These are phyloP conservation scores for Coniochaeta hoffmannii DNA, from an alignment of 2,329 filamentous ascomycete species.

Conservation along the genomic window DNA sequence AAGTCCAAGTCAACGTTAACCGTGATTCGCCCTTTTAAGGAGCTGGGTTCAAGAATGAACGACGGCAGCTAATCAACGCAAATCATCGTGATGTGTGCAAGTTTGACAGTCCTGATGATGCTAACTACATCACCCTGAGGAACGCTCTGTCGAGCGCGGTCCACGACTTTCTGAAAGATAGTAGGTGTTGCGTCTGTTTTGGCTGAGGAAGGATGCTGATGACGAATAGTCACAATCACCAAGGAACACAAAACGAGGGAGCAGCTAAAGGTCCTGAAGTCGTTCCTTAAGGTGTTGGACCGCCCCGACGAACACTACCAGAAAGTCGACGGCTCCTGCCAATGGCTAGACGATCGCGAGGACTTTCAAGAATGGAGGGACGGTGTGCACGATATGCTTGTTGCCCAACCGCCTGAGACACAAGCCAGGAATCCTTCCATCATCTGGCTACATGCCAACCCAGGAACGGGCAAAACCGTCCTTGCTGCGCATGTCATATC, in stretches of 20 bases:
- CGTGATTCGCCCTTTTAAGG: constrained; percentile 1
- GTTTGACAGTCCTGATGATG: constrained; percentile 18
- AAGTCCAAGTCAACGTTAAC: not conserved
- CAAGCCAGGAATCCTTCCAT: constrained; percentile 7
- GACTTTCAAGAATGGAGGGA: constrained; percentile 19
- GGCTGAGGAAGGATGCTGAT: not conserved
- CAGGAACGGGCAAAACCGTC: constrained; percentile 12
- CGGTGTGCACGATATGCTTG: not conserved
- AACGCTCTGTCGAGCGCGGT: constrained; percentile 15
- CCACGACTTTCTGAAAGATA: constrained; percentile 11
- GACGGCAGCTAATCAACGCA: constrained; percentile 17
- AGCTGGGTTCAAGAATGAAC: constrained; percentile 15
- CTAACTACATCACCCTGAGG: constrained; percentile 17
- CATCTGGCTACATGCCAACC: constrained; percentile 19
- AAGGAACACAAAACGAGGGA: constrained; percentile 6
- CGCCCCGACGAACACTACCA: constrained; percentile 18
- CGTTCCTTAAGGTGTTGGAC: constrained; percentile 12
- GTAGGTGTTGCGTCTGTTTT: constrained; percentile 4
- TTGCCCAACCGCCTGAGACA: not conserved
- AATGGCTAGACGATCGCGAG: constrained; percentile 21
- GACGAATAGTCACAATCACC: constrained; percentile 1
- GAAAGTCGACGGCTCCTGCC: constrained; percentile 19
- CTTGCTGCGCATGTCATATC: constrained; percentile 6
- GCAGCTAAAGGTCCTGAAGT: constrained; percentile 9
- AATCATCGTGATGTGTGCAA: constrained; percentile 25